Conservation (phyloP, 2,329 filamentous ascomycete genomes). For the Malbranchea cinnamomea region DNA sequence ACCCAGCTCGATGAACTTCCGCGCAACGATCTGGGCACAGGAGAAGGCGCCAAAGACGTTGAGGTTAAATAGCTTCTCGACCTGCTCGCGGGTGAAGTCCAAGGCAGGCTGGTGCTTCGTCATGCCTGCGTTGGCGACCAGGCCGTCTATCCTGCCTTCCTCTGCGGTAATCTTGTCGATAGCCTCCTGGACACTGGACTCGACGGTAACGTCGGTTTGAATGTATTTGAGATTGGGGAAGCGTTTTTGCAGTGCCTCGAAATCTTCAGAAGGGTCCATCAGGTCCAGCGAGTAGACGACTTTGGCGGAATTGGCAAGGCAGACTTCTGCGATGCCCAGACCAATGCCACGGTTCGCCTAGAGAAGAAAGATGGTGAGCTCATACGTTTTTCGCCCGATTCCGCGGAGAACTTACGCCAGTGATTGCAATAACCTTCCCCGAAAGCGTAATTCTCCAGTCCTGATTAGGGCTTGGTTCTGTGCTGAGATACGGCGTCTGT, state of each 20-base stretch:
- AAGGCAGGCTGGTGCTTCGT: slow-evolving; percentile 34
- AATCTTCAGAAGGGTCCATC: slow-evolving; percentile 21
- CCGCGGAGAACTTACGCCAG: too few relatives aligned
- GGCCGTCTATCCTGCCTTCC: slow-evolving; percentile 29
- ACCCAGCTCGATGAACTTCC: slow-evolving; percentile 28
- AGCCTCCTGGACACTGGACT: slow-evolving; percentile 26
- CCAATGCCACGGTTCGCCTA: too few relatives aligned
- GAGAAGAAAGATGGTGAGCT: too few relatives aligned
- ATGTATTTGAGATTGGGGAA: slow-evolving; percentile 32
- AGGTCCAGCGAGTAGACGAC: slow-evolving; percentile 29
- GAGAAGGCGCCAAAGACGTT: slow-evolving; percentile 26
- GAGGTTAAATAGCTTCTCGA: slow-evolving; percentile 30
- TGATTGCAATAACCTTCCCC: too few relatives aligned
- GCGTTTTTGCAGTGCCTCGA: slow-evolving; percentile 22
- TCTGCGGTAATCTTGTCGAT: slow-evolving; percentile 27
- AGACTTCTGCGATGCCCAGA: slow-evolving; percentile 31
- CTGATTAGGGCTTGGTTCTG: too few relatives aligned
- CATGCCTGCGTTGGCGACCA: slow-evolving; percentile 28
- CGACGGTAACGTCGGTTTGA: slow-evolving; percentile 32
- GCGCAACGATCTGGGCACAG: slow-evolving; percentile 17
- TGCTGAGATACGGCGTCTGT: too few relatives aligned
- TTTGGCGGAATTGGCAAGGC: slow-evolving; percentile 30
- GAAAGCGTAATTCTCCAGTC: too few relatives aligned
- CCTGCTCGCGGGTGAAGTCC: slow-evolving; percentile 26
- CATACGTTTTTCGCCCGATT: too few relatives aligned